Conservation (phyloP, 2,329 filamentous ascomycete genomes). For the Aspergillus niger region DNA sequence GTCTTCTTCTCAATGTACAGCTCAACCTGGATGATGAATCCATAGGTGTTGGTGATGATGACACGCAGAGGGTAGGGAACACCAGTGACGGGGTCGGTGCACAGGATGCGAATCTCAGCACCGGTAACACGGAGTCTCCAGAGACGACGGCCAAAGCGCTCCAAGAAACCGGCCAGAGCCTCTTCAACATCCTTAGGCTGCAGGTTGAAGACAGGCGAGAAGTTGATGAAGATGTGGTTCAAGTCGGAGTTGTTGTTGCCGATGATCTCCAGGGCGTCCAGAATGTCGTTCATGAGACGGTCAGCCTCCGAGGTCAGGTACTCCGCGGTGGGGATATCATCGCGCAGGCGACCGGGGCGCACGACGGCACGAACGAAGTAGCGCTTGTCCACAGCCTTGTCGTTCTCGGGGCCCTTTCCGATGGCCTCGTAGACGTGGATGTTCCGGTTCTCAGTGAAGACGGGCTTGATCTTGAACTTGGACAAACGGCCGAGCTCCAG, state of each 20-base stretch:
- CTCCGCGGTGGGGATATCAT: slow-evolving; percentile 97
- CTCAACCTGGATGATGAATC: slow-evolving; percentile 96
- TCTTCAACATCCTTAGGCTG: slow-evolving; percentile 87
- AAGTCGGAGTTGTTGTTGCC: slow-evolving; percentile 99
- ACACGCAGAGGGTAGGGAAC: slow-evolving; percentile 89
- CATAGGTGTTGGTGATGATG: slow-evolving; percentile 96
- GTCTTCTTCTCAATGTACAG: slow-evolving; percentile 97
- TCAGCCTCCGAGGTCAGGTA: slow-evolving; percentile 98
- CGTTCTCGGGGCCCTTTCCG: slow-evolving; percentile 90
- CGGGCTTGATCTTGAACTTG: slow-evolving; percentile 97
- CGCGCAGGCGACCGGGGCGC: slow-evolving; percentile 86
- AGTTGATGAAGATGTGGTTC: slow-evolving; percentile 99
- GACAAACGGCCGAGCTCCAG: slow-evolving; percentile 90
- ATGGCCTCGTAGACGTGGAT: slow-evolving; percentile 98
- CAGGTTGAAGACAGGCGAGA: slow-evolving; percentile 93
- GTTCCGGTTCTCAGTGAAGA: slow-evolving; percentile 98
- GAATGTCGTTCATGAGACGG: slow-evolving; percentile 93
- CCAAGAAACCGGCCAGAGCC: slow-evolving; percentile 90
- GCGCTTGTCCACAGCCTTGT: slow-evolving; percentile 71
- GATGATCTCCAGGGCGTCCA: slow-evolving; percentile 96
- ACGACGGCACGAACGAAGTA: slow-evolving; percentile 98
- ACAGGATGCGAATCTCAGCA: slow-evolving; percentile 97
- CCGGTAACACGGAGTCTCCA: slow-evolving; percentile 97
- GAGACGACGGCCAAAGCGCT: slow-evolving; percentile 89
- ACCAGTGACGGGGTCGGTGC: slow-evolving; percentile 83